Conservation (phyloP, 2,329 filamentous ascomycete genomes). For the Neofusicoccum laricinum region DNA sequence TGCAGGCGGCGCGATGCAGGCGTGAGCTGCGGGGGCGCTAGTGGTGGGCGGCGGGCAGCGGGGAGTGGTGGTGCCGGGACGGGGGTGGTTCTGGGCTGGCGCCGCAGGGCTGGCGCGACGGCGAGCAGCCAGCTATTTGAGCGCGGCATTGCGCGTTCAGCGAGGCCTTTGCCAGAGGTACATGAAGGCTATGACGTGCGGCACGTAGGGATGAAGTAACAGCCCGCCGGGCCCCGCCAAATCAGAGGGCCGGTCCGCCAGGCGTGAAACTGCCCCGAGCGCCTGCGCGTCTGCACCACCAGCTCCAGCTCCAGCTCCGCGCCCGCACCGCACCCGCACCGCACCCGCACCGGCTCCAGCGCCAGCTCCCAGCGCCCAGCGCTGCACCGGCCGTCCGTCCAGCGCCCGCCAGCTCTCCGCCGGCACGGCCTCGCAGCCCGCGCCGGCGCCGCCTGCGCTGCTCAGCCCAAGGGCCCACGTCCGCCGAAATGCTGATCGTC, state of each 20-base stretch:
- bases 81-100: background rate
- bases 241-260: constrained; percentile 14
- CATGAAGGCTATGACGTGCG: constrained; percentile 13
- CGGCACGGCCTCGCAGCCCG: too few relatives aligned
- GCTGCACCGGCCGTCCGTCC: too few relatives aligned
- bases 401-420: too few relatives aligned
- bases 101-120: constrained; percentile 60
- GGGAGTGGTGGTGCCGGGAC: background rate
- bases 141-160: background rate
- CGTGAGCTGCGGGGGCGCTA: background rate
- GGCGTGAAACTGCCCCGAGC: background rate
- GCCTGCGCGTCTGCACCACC: background rate
- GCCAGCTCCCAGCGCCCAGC: too few relatives aligned
- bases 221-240: background rate
- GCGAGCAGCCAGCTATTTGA: background rate
- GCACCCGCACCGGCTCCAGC: too few relatives aligned
- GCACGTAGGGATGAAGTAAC: constrained; percentile 3
- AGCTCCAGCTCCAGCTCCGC: background rate
- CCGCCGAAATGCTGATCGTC: constrained; percentile 11
- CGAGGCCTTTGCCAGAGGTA: constrained; percentile 1
- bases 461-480: background rate
- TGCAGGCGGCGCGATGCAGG: background rate
- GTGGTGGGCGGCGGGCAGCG: background rate
- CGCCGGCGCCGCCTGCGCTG: too few relatives aligned
- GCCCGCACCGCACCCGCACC: too few relatives aligned